phyloP scores from a whole-genome alignment of 495 filamentous ascomycete genomes.

The Immersiella caudata region DNA sequence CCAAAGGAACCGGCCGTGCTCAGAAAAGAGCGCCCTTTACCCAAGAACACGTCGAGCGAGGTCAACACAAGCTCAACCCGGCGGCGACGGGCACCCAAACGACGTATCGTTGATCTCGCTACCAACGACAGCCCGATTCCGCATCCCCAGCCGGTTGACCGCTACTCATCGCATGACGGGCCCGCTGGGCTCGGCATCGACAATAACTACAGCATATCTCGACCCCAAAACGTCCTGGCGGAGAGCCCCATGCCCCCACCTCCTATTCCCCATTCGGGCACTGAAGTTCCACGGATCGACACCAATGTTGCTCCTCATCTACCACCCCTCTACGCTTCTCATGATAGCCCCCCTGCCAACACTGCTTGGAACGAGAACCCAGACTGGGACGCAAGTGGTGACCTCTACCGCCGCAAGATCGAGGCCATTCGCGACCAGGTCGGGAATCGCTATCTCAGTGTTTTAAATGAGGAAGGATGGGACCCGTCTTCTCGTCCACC shows the following conservation, averaged over 20 bases:
- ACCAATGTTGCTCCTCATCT: constrained; percentile 45
- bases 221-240: constrained; percentile 27
- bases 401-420: constrained; percentile 81
- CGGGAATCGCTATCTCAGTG: constrained; percentile 80
- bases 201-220: constrained; percentile 49
- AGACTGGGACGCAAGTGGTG: constrained; percentile 70
- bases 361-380: constrained; percentile 49
- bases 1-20: constrained; percentile 50
- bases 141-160: constrained; percentile 31
- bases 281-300: constrained; percentile 51
- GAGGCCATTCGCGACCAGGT: constrained; percentile 83
- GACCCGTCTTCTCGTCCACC: constrained; percentile 42
- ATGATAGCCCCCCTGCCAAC: constrained; percentile 39
- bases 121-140: constrained; percentile 57
- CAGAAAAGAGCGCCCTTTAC: constrained; percentile 53
- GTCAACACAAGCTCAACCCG: constrained; percentile 54
- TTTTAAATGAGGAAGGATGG: constrained; percentile 78
- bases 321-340: constrained; percentile 45
- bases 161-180: constrained; percentile 15
- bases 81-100: constrained; percentile 59
- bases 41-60: constrained; percentile 52
- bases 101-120: constrained; percentile 83
- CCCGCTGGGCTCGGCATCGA: constrained; percentile 28
- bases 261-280: constrained; percentile 28
- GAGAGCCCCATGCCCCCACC: constrained; percentile 35